Percentiles rank a stretch among this genome's conserved stretches.
These are phyloP conservation scores for Anthracocystis panici-leucophaei DNA, from an alignment of 1,284 basidiomycete species.

Conservation along the genomic window DNA sequence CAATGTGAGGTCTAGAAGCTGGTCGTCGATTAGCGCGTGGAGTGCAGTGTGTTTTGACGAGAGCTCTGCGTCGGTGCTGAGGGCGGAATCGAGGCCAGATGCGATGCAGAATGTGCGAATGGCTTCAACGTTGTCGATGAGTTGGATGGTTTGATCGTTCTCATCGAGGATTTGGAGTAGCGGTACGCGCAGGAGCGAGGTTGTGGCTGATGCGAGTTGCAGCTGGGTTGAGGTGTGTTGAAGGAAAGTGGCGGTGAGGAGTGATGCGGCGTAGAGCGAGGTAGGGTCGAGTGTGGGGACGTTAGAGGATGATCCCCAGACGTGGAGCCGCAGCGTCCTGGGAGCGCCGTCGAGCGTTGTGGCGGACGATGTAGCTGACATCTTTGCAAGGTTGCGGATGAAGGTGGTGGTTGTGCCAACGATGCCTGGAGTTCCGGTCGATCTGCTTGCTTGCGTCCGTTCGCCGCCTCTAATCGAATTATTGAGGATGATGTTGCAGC, in stretches of 20 bases:
- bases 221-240: conserved; percentile 2
- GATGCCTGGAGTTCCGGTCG: not conserved
- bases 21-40: conserved; percentile 56
- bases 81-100: conserved; percentile 30
- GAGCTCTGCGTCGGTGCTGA: conserved; percentile 8
- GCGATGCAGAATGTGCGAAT: conserved; percentile 37
- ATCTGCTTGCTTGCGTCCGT: not conserved
- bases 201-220: conserved; percentile 41
- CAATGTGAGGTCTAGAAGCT: conserved; percentile 49
- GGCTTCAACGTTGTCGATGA: conserved; percentile 36
- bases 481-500: not conserved
- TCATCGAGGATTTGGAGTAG: conserved; percentile 39
- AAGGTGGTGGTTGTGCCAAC: not conserved
- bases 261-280: conserved; percentile 54
- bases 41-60: conserved; percentile 32
- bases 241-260: conserved; percentile 45
- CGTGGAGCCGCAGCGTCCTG: conserved; percentile 29
- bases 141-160: conserved; percentile 11
- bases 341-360: not conserved
- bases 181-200: conserved; percentile 47
- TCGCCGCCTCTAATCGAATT: not conserved
- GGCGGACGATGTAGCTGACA: conserved; percentile 13
- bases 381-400: conserved; percentile 1
- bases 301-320: conserved; percentile 35
- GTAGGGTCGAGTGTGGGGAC: conserved; percentile 57